phyloP scores from a whole-genome alignment of 2,329 filamentous ascomycete species.

The Mollisia scopiformis region DNA sequence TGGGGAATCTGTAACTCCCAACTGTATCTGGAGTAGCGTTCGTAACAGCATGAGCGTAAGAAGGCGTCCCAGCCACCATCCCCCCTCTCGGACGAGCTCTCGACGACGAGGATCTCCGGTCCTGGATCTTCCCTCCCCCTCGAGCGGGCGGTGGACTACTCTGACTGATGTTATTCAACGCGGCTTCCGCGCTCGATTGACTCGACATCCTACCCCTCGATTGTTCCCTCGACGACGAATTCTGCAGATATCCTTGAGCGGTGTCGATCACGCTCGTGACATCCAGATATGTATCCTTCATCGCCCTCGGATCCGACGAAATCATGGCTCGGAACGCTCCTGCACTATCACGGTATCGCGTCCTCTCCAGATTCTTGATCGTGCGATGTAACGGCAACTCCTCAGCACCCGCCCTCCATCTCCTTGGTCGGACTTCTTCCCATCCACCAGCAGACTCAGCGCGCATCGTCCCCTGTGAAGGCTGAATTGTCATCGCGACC shows the following conservation, averaged over 20 bases:
- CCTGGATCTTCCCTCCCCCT: constrained; percentile 34
- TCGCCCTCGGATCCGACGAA: constrained; percentile 31
- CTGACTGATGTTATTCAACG: constrained; percentile 46
- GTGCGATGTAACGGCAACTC: constrained; percentile 43
- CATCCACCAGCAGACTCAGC: constrained; percentile 22
- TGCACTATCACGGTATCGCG: constrained; percentile 47
- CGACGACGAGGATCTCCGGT: constrained; percentile 24
- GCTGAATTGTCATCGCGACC: constrained; percentile 21
- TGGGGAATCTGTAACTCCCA: constrained; percentile 15
- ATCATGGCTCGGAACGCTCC: constrained; percentile 48
- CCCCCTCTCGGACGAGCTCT: constrained; percentile 24
- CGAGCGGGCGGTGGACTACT: constrained; percentile 39
- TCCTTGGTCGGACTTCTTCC: constrained; percentile 24
- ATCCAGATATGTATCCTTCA: neutral
- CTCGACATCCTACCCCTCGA: constrained; percentile 33
- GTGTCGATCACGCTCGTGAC: constrained; percentile 12
- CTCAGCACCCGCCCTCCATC: constrained; percentile 23
- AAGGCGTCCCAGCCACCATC: constrained; percentile 33
- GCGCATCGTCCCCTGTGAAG: constrained; percentile 24
- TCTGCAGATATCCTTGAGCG: constrained; percentile 30
- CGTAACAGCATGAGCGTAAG: constrained; percentile 34
- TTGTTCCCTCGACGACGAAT: constrained; percentile 15
- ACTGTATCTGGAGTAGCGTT: constrained; percentile 25
- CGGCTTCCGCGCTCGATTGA: constrained; percentile 44
- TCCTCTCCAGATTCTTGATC: constrained; percentile 41